Evolutionary conservation across 345 rosid genomes (phyloP).

Genomic region (Cardamine chenopodiifolia): DNA sequence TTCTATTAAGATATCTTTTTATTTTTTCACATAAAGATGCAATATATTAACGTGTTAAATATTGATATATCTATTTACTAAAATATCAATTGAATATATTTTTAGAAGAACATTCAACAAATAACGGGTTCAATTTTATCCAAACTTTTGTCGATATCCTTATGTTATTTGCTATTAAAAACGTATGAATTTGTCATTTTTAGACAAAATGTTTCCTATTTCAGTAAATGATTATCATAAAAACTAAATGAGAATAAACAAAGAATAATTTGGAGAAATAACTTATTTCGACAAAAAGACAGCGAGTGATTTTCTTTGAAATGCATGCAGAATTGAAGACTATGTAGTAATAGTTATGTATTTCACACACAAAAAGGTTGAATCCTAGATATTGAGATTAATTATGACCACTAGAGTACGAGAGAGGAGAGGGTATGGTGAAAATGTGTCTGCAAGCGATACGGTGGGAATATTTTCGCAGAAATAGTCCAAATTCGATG

Average conservation of each 20-base stretch:
- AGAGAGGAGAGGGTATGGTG: conserved; percentile 36
- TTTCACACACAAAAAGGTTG: not conserved
- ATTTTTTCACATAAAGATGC: not conserved
- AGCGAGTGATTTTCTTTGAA: not conserved
- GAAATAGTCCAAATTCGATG: conserved; percentile 39
- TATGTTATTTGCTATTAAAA: not conserved
- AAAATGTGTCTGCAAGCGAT: conserved; percentile 39
- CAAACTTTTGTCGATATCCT: not conserved
- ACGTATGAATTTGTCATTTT: not conserved
- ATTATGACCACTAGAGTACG: conserved; percentile 19
- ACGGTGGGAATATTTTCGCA: conserved; percentile 23
- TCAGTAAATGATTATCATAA: not conserved
- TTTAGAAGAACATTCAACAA: not conserved
- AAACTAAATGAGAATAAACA: not conserved
- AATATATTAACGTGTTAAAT: not conserved
- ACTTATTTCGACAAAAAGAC: not conserved
- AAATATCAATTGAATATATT: not conserved
- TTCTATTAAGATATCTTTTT: not conserved
- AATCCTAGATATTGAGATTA: not conserved
- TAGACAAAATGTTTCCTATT: not conserved
- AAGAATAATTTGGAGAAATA: not conserved
- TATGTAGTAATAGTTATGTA: not conserved
- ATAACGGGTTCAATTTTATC: not conserved
- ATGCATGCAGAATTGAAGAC: conserved; percentile 17
- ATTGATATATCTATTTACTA: not conserved